Base-by-base conservation (phyloP, 2,329 filamentous ascomycete genomes). In the Pestalotiopsis sp. region DNA sequence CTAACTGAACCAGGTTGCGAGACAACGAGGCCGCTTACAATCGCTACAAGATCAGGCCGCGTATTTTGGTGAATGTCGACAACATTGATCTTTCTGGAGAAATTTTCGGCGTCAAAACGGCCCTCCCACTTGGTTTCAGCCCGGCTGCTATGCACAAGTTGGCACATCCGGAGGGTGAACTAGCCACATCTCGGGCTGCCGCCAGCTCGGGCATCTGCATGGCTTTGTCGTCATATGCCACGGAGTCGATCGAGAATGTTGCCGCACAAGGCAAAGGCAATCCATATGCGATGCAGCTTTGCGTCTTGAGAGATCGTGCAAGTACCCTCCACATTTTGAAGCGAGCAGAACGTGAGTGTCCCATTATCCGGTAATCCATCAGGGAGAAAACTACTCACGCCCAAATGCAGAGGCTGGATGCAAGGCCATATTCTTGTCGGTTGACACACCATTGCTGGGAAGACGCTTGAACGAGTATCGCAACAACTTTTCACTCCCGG, bases 11-110 rank as follows among this genome's bases (percentile, higher is more conserved):
- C 23, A 63, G 60, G 11, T 75, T 88, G n/a, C 75, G 76, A 23
- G 87, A 88, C 70, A 90, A 90, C 69, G 80, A 83, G 68, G 80
- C 80, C 0, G 86, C 86, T 2, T 90, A 83, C 74, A 78, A 83
- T 68, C 80, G 82, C 25, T 87, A 85, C 75, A 82, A 82, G 69
- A 82, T 87, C 60, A 78, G 82, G 1, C 84, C 84, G 1, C 79
- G 83, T 0, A 77, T 85, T 20, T 75, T 86, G 2, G 72, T 76
- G 27, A 78, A 85, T 66, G 82, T 82, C n/a, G 72, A 74, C 36
- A 73, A 76, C 4, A 70, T 82, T 6, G 78, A 80, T 62, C 81
- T 81, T 0, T 80, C 78, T 0, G 83, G 82, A 0, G 79, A 78
- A 0, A 79, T 87, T 3, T 82, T 86, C 6, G 84, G 83, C 2